Conservation (phyloP, 139 green algal genomes). For the Dunaliella primolecta region DNA sequence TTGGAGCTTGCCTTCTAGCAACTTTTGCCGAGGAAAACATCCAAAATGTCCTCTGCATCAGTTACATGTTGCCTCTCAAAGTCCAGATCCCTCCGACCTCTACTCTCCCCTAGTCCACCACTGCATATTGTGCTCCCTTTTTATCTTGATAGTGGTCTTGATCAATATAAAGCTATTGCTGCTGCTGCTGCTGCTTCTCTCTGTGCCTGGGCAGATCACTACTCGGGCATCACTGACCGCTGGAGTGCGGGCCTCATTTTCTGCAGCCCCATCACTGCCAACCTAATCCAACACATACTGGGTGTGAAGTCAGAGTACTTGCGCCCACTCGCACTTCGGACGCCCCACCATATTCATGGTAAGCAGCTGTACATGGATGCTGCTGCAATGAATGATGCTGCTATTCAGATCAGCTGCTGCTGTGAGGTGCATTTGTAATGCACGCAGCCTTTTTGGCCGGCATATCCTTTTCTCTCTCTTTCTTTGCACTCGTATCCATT, state of each 20-base stretch:
- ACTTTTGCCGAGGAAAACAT: too few species aligned
- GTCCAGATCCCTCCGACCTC: too few species aligned
- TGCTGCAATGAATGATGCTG: background rate
- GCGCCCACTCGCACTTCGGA: conserved; percentile 45
- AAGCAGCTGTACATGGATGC: background rate
- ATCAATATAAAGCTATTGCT: too few species aligned
- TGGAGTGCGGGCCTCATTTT: conserved; percentile 76
- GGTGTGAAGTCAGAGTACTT: conserved; percentile 45
- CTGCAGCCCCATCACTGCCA: conserved; percentile 68
- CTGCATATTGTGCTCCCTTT: too few species aligned
- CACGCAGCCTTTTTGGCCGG: background rate
- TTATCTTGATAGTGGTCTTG: too few species aligned
- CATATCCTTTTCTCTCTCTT: background rate
- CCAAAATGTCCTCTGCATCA: too few species aligned
- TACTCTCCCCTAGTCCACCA: too few species aligned
- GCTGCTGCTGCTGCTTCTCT: too few species aligned
- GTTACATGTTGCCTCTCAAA: too few species aligned
- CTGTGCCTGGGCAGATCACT: conserved; percentile 69
- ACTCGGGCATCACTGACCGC: conserved; percentile 64
- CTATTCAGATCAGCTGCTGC: too few species aligned
- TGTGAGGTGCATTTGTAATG: background rate
- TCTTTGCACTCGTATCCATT: too few species aligned
- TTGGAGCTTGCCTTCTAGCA: too few species aligned
- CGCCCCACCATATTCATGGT: conserved; percentile 48
- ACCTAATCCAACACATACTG: conserved; percentile 50